phyloP scores from a whole-genome alignment of 352 stramenopile species.

The Plasmopara halstedii region DNA sequence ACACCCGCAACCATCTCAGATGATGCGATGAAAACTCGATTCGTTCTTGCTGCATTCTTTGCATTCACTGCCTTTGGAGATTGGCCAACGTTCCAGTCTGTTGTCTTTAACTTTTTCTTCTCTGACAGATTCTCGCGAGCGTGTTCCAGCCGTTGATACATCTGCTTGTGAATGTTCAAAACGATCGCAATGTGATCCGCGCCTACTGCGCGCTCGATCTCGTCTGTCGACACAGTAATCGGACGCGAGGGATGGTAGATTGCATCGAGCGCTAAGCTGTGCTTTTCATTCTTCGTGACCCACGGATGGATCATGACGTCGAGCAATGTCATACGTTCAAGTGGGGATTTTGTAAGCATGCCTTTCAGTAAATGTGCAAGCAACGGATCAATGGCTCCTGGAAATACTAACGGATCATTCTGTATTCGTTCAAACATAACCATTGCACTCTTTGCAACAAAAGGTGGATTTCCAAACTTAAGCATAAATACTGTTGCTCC shows the following conservation, averaged over 20 bases:
- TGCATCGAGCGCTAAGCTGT: slow-evolving; percentile 12
- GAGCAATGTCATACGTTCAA: slow-evolving; percentile 46
- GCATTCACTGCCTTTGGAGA: slow-evolving; percentile 11
- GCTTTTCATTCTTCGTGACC: slow-evolving; percentile 62
- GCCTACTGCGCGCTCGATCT: slow-evolving; percentile 62
- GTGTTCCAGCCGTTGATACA: slow-evolving; percentile 51
- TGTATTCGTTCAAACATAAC: slow-evolving; percentile 87
- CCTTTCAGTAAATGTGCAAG: slow-evolving; percentile 49
- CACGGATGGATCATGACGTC: slow-evolving; percentile 74
- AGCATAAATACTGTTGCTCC: slow-evolving; percentile 87
- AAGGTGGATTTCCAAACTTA: slow-evolving; percentile 83
- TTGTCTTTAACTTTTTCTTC: neutral
- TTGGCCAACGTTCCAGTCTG: slow-evolving; percentile 12
- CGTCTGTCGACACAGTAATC: slow-evolving; percentile 70
- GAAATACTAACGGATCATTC: slow-evolving; percentile 63
- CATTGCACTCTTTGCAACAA: slow-evolving; percentile 83
- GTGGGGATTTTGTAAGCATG: slow-evolving; percentile 60
- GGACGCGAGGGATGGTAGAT: slow-evolving; percentile 19
- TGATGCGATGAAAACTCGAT: slow-evolving; percentile 24
- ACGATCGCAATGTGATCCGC: slow-evolving; percentile 48
- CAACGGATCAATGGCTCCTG: slow-evolving; percentile 37
- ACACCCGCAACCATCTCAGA: neutral
- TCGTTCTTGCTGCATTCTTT: slow-evolving; percentile 10
- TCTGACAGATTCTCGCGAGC: slow-evolving; percentile 24
- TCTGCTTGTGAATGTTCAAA: slow-evolving; percentile 64